Conservation (phyloP, 2,329 filamentous ascomycete species). For the Fusarium annulatum region DNA sequence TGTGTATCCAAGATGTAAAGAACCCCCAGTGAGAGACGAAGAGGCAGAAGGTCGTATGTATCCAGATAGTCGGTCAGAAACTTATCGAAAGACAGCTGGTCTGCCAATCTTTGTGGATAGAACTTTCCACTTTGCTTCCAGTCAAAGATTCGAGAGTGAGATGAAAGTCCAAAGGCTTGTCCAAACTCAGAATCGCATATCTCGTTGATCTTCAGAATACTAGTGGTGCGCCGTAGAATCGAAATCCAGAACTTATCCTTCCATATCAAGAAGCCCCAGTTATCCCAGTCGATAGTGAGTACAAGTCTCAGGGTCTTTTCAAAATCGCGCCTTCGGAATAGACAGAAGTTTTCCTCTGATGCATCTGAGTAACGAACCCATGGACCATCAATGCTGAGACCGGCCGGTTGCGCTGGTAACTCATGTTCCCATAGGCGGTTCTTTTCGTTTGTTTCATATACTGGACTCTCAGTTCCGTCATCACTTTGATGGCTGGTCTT, state of each 20-base stretch:
- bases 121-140: accelerated
- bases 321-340: accelerated
- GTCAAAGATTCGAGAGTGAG: neutral
- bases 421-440: too few relatives aligned
- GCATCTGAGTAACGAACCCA: neutral
- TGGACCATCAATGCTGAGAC: neutral
- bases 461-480: accelerated
- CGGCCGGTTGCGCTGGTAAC: accelerated
- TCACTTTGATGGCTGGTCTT: accelerated
- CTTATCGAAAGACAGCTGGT: neutral
- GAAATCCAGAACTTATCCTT: neutral
- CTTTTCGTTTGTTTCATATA: accelerated
- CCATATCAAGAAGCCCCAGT: neutral
- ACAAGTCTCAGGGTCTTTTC: neutral
- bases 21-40: accelerated
- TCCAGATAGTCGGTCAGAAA: neutral
- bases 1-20: accelerated
- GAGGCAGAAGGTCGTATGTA: accelerated
- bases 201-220: accelerated
- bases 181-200: neutral
- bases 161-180: accelerated
- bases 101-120: neutral
- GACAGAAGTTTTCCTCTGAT: neutral
- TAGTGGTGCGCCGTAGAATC: accelerated
- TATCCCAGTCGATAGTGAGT: neutral